These are phyloP conservation scores for Cucumis melo DNA, from an alignment of 306 rosid species.

Conservation along the genomic window DNA sequence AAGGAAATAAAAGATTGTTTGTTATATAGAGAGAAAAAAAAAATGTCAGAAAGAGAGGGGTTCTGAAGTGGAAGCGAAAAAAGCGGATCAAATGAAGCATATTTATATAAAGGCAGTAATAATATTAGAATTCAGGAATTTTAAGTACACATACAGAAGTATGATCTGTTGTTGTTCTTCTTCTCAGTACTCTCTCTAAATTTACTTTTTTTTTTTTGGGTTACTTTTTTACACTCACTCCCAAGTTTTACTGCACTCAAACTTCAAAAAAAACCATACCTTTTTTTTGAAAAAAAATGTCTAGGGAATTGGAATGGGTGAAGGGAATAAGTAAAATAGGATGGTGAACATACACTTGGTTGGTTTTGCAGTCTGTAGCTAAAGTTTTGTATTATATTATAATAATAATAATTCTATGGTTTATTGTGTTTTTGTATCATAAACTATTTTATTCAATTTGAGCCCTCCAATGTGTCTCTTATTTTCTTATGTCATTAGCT, in stretches of 20 bases:
- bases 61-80: constrained; percentile 37
- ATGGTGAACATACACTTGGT: neutral
- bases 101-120: constrained; percentile 19
- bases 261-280: neutral
- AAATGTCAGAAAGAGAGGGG: constrained; percentile 7
- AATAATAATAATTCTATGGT: neutral
- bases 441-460: neutral
- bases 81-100: constrained; percentile 58
- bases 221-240: constrained; percentile 51
- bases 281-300: neutral
- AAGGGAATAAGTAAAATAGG: constrained; percentile 15
- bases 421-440: neutral
- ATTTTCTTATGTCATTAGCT: neutral
- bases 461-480: neutral
- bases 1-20: neutral
- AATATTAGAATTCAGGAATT: constrained; percentile 36
- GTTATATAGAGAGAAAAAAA: neutral
- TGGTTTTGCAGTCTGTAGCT: neutral
- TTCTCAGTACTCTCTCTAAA: neutral
- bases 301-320: constrained; percentile 29
- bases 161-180: neutral
- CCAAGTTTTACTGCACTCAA: constrained; percentile 25
- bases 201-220: neutral
- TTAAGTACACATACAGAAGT: constrained; percentile 18
- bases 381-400: neutral